Base-by-base conservation (phyloP, 768 basidiomycete genomes). In the Heimioporus sp. region DNA sequence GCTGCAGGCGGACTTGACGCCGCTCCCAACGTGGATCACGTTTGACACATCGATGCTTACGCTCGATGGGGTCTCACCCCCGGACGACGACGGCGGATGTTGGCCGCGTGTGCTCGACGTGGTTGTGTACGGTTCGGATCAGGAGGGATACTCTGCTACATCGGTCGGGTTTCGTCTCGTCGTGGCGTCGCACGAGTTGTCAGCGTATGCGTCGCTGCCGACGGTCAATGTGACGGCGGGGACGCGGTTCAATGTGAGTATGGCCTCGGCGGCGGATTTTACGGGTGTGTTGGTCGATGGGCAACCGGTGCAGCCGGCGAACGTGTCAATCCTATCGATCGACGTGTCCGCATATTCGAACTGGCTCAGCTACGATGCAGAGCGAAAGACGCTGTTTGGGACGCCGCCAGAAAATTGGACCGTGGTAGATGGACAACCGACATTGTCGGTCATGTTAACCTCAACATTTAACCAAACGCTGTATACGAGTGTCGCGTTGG, bases 61-160 rank as follows among this genome's bases (percentile, higher is more conserved):
- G 3, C 80, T 97, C 46, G 79, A 87, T 56, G 95, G 95, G 10
- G 78, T 88, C 19, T 79, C 86, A 4, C 95, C 94, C 2, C 7
- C 24, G 24, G 43, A 66, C 47, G 69, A 77, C 30, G 62, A 72
- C 37, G 60, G 61, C 16, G 52, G 72, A n/a, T 46, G 66, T 24
- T 71, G 72, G 7, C 80, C 79, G 2, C 65, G 68, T 28, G 64
- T 70, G 8, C 65, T 86, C 51, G 63, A 79, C 10, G 71, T 95
- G 24, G 68, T 73, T 30, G 69, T 97, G 20, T 77, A 81, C 60
- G 90, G 80, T 5, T 86, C 89, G 41, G 90, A 92, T 58, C 76
- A 81, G 55, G 75, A 79, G 59, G 91, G 90, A 7, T 92, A 86
- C 60, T 80, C 80, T 11, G 85, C 87, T 36, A 71, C 72, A 10